Evolutionary conservation across 176 grass and related monocot species (phyloP).

Genomic region (Miscanthus lutarioriparius): DNA sequence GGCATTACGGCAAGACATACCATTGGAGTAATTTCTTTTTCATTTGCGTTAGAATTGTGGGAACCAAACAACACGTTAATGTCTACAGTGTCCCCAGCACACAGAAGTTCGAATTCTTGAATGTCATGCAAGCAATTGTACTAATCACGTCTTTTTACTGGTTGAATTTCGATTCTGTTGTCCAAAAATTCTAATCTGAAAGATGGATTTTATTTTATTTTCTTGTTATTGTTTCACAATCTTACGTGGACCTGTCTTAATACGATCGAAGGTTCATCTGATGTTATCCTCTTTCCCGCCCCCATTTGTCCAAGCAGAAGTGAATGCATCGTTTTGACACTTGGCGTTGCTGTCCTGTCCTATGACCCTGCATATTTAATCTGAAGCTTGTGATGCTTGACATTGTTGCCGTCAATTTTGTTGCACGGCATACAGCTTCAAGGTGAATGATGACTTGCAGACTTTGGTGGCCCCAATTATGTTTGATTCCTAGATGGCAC

Average conservation of each 20-base stretch:
- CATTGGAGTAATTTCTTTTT: too few species aligned
- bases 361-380: background rate
- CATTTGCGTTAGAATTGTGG: too few species aligned
- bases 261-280: background rate
- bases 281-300: background rate
- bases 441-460: background rate
- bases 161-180: background rate
- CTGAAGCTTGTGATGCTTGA: background rate
- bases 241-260: background rate
- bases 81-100: background rate
- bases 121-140: slow-evolving; percentile 12
- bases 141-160: slow-evolving; percentile 26
- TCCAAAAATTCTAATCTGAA: slow-evolving; percentile 12
- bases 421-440: background rate
- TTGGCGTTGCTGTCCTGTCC: background rate
- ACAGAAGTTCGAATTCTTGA: slow-evolving; percentile 1
- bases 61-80: too few species aligned
- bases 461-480: background rate
- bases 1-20: too few species aligned
- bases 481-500: background rate
- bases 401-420: background rate
- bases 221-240: background rate
- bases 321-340: slow-evolving; percentile 7
- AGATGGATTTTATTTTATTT: slow-evolving; percentile 12
- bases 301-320: slow-evolving; percentile 5